These are phyloP conservation scores for Emergomyces orientalis DNA, from an alignment of 2,329 filamentous ascomycete species.

Conservation along the genomic window DNA sequence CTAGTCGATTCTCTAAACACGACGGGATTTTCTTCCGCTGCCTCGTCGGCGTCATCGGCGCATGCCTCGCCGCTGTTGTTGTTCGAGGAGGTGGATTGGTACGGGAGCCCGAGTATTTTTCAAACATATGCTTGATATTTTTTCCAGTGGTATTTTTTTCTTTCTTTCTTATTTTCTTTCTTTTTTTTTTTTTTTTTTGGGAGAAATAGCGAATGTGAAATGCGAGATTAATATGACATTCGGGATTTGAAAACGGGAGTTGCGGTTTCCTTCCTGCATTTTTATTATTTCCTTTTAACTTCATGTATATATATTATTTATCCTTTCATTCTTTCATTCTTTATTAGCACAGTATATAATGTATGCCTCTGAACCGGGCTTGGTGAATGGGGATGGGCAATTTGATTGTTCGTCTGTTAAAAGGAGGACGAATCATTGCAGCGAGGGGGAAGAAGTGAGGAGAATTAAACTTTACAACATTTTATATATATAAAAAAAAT, in stretches of 20 bases:
- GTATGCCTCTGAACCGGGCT: too few species aligned
- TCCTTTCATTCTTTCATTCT: too few species aligned
- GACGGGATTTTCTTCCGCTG: not conserved
- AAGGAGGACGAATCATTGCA: too few species aligned
- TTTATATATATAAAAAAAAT: too few species aligned
- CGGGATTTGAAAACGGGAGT: not conserved
- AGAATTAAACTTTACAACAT: too few species aligned
- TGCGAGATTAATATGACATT: too few species aligned
- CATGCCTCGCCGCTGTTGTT: slow-evolving; percentile 14
- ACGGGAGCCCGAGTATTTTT: slow-evolving; percentile 12
- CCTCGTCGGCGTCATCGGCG: not conserved
- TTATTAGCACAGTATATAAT: too few species aligned
- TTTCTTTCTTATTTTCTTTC: not conserved
- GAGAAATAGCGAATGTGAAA: not conserved
- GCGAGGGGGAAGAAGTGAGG: too few species aligned
- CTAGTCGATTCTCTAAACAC: slow-evolving; percentile 11
- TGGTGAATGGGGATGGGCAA: too few species aligned
- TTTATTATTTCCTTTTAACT: too few species aligned
- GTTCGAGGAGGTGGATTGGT: slow-evolving; percentile 15
- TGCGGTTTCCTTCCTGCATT: not conserved
- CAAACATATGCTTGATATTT: slow-evolving; percentile 1
- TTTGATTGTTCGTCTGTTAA: too few species aligned
- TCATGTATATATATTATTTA: too few species aligned
- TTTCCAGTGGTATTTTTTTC: not conserved
- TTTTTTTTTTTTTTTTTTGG: not conserved